A percentile compares a stretch with the other conserved stretches of the same genome.
phyloP scores from a whole-genome alignment of 192 early-diverging fungal genomes.

The Umbelopsis sp. region DNA sequence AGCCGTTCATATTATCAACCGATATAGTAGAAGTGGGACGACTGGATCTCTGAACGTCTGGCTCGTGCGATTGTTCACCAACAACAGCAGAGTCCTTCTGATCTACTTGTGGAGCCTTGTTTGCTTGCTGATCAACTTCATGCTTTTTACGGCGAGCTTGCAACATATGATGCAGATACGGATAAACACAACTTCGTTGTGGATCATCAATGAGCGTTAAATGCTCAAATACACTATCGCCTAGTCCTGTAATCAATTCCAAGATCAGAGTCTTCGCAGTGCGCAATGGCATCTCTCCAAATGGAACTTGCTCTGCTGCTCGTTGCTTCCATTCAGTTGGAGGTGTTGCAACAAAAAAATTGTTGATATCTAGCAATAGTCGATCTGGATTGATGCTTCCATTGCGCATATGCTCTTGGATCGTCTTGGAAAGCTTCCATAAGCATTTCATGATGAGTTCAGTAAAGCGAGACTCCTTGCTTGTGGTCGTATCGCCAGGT shows the following conservation, averaged over 20 bases:
- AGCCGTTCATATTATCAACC: neutral
- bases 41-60: neutral
- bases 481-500: constrained; percentile 44
- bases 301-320: constrained; percentile 68
- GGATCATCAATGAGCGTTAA: constrained; percentile 65
- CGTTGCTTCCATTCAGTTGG: constrained; percentile 87
- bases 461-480: constrained; percentile 71
- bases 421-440: constrained; percentile 92
- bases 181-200: constrained; percentile 63
- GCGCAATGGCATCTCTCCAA: constrained; percentile 92
- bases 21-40: constrained; percentile 28
- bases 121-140: constrained; percentile 21
- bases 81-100: neutral
- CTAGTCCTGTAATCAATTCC: constrained; percentile 71
- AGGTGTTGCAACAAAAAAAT: constrained; percentile 81
- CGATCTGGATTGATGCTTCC: constrained; percentile 64
- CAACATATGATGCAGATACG: constrained; percentile 65
- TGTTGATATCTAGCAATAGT: constrained; percentile 77
- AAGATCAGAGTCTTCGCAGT: constrained; percentile 93
- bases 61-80: constrained; percentile 11
- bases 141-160: constrained; percentile 48
- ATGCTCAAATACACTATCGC: constrained; percentile 63
- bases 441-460: constrained; percentile 96
- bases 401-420: constrained; percentile 69
- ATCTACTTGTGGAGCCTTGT: neutral